These are phyloP conservation scores for Iris pallida DNA, from an alignment of 116 monocot genomes.

Conservation along the genomic window DNA sequence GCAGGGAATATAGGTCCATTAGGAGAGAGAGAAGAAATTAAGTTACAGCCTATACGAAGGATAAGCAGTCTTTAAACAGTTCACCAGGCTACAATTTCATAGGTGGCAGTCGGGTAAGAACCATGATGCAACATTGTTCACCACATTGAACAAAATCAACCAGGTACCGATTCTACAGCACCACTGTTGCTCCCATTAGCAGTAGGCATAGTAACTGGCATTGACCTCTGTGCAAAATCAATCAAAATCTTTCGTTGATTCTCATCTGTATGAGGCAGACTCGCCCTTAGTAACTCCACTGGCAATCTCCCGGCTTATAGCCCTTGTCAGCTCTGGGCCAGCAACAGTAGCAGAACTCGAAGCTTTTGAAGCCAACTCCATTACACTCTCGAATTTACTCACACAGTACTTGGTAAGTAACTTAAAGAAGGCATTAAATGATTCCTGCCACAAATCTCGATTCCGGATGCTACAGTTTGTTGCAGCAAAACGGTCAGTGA, in stretches of 20 bases:
- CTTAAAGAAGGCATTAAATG: conserved; percentile 83
- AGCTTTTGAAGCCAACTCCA: conserved; percentile 32
- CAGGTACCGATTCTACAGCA: neutral
- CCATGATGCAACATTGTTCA: too few relatives aligned
- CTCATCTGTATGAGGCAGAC: conserved; percentile 83
- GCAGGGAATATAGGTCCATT: too few relatives aligned
- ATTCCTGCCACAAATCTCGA: conserved; percentile 73
- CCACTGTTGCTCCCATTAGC: neutral
- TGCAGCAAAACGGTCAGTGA: conserved; percentile 36
- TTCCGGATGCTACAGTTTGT: conserved; percentile 41
- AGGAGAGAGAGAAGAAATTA: too few relatives aligned
- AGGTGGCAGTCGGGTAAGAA: too few relatives aligned
- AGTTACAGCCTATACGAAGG: too few relatives aligned
- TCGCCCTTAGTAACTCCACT: conserved; percentile 68
- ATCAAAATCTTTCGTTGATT: conserved; percentile 50
- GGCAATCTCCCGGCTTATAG: conserved; percentile 86
- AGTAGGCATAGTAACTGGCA: conserved; percentile 35
- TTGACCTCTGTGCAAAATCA: conserved; percentile 72
- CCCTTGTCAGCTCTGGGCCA: conserved; percentile 45
- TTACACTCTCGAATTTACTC: conserved; percentile 68
- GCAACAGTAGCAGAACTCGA: conserved; percentile 9
- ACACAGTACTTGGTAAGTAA: conserved; percentile 68
- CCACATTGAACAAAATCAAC: neutral
- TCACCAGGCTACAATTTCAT: too few relatives aligned
- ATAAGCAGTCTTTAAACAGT: too few relatives aligned